A percentile compares a stretch with the other conserved stretches of the same genome.
phyloP scores from a whole-genome alignment of 441 rosid species.

The Flueggea neowawraea region DNA sequence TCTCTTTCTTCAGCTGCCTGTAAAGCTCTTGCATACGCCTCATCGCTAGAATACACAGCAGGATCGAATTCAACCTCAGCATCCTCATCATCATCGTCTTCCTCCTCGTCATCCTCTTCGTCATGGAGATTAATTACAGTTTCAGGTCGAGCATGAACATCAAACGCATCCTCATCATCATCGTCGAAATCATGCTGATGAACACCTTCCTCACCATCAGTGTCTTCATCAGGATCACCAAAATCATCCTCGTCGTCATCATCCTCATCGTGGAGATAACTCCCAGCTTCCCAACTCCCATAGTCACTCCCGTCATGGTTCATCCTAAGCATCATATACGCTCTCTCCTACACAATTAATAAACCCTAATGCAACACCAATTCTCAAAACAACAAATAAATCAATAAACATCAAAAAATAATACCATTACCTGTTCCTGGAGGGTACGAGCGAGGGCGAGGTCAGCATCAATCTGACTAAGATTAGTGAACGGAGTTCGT shows the following conservation, averaged over 20 bases:
- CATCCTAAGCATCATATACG: slow-evolving; percentile 83
- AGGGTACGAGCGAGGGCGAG: slow-evolving; percentile 93
- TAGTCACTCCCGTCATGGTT: slow-evolving; percentile 63
- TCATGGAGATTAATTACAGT: background rate
- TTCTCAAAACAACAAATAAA: background rate
- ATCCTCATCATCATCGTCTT: slow-evolving; percentile 26
- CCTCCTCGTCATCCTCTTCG: slow-evolving; percentile 16
- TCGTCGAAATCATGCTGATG: slow-evolving; percentile 33
- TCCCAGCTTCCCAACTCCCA: slow-evolving; percentile 82
- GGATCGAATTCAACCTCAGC: slow-evolving; percentile 41
- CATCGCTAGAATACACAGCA: slow-evolving; percentile 68
- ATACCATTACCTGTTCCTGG: slow-evolving; percentile 74
- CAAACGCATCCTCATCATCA: slow-evolving; percentile 55
- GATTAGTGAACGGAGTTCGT: slow-evolving; percentile 76
- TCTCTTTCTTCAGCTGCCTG: slow-evolving; percentile 90
- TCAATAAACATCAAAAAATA: slow-evolving; percentile 7
- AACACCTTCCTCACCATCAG: slow-evolving; percentile 24
- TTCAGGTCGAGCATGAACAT: background rate
- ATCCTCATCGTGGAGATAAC: slow-evolving; percentile 55
- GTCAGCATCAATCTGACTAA: slow-evolving; percentile 92
- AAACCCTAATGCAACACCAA: background rate
- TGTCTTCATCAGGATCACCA: slow-evolving; percentile 51
- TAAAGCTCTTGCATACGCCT: slow-evolving; percentile 87
- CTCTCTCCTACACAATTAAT: slow-evolving; percentile 62
- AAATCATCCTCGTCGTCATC: slow-evolving; percentile 75